A percentile compares a stretch with the other conserved stretches of the same genome.
These are phyloP conservation scores for Helotiales sp. DNA, from an alignment of 2,329 filamentous ascomycete genomes.

Conservation along the genomic window DNA sequence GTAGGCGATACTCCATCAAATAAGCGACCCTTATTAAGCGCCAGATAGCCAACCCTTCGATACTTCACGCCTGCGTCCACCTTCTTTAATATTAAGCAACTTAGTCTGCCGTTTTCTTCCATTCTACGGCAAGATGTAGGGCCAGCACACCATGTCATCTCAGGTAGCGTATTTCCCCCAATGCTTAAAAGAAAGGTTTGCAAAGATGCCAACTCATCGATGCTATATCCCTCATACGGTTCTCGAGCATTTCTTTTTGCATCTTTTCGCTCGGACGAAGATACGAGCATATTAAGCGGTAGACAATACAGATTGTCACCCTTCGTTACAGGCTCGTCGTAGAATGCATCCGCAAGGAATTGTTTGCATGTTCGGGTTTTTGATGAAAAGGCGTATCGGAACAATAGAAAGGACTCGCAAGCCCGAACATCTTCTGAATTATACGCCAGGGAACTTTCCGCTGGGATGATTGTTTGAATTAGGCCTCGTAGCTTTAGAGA, in stretches of 20 bases:
- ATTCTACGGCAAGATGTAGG: conserved; percentile 7
- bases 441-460: conserved; percentile 6
- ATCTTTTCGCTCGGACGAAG: too few relatives aligned
- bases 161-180: conserved; percentile 6
- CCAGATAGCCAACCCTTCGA: conserved; percentile 15
- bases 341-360: conserved; percentile 10
- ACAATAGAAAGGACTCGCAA: background rate
- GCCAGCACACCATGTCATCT: conserved; percentile 14
- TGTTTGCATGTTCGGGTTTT: conserved; percentile 5
- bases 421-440: background rate
- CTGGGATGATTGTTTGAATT: background rate
- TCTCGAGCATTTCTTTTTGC: background rate
- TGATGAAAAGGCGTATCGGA: conserved; percentile 5
- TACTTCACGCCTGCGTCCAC: conserved; percentile 12
- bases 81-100: conserved; percentile 13
- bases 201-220: conserved; percentile 14
- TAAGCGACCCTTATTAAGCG: background rate
- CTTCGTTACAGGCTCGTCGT: conserved; percentile 8
- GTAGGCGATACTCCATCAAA: background rate
- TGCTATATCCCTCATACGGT: conserved; percentile 2
- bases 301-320: conserved; percentile 14
- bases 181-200: background rate
- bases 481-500: conserved; percentile 9
- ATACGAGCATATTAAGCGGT: conserved; percentile 8
- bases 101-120: conserved; percentile 5